phyloP scores from a whole-genome alignment of 352 stramenopile genomes.

The Pythium brassicae region DNA sequence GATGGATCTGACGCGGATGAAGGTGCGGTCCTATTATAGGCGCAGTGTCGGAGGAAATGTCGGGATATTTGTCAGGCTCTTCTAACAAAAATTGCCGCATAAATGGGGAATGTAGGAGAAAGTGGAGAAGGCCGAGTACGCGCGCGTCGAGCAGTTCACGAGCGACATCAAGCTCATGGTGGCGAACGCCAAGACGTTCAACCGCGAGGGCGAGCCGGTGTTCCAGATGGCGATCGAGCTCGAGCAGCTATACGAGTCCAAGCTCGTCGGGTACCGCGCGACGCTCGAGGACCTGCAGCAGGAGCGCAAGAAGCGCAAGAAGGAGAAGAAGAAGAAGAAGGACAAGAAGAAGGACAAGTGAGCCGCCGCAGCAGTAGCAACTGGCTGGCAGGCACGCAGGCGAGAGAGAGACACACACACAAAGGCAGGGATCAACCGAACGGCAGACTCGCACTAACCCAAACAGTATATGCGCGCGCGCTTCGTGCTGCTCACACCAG shows the following conservation, averaged over 20 bases:
- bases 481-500: constrained; percentile 27
- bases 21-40: constrained; percentile 14
- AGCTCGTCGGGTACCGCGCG: constrained; percentile 53
- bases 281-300: constrained; percentile 77
- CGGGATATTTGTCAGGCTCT: neutral
- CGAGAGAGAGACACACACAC: neutral
- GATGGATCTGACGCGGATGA: constrained; percentile 84
- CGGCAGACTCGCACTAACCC: neutral
- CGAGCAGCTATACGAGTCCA: constrained; percentile 70
- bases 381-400: no score
- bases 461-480: neutral
- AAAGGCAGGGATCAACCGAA: no score
- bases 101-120: constrained; percentile 32
- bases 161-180: constrained; percentile 78
- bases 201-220: constrained; percentile 73
- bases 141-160: constrained; percentile 73
- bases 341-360: constrained; percentile 87
- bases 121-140: constrained; percentile 70
- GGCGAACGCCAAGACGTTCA: constrained; percentile 81
- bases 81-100: neutral
- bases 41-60: neutral
- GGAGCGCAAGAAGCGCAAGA: constrained; percentile 86
- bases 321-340: constrained; percentile 89
- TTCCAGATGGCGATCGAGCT: constrained; percentile 83
- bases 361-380: neutral